A percentile compares a stretch with the other conserved stretches of the same genome.
These are phyloP conservation scores for Ophiostoma pallidulum DNA, from an alignment of 2,329 filamentous ascomycete genomes.

Conservation along the genomic window DNA sequence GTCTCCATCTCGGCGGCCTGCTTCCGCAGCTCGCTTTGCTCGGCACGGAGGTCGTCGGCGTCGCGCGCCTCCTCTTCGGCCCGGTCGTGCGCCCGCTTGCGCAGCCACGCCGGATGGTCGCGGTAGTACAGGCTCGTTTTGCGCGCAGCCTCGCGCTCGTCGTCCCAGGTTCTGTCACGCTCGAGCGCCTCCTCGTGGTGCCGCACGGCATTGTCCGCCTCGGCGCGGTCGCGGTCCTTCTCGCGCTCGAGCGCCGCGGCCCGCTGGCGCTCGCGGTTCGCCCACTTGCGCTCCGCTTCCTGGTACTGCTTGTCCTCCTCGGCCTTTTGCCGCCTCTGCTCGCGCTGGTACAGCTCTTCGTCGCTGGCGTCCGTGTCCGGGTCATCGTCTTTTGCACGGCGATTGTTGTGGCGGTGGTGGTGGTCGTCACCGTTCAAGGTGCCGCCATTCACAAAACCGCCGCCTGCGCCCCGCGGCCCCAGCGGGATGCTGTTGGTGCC, in stretches of 20 bases:
- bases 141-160: conserved; percentile 67
- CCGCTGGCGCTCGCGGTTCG: conserved; percentile 76
- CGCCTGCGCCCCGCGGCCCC: conserved; percentile 46
- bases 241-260: conserved; percentile 81
- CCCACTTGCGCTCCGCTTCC: conserved; percentile 82
- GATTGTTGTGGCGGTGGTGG: conserved; percentile 30
- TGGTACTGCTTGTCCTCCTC: conserved; percentile 74
- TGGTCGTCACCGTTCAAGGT: conserved; percentile 39
- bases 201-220: conserved; percentile 55
- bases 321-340: conserved; percentile 58
- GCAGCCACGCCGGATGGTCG: conserved; percentile 75
- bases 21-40: conserved; percentile 63
- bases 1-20: conserved; percentile 65
- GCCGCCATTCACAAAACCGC: conserved; percentile 71
- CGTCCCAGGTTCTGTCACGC: conserved; percentile 65
- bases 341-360: conserved; percentile 68
- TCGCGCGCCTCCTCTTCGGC: conserved; percentile 67
- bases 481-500: conserved; percentile 64
- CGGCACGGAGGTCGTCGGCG: conserved; percentile 69
- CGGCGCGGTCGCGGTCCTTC: conserved; percentile 66
- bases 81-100: conserved; percentile 66
- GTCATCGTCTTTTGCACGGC: no score
- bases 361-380: conserved; percentile 84
- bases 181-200: conserved; percentile 62
- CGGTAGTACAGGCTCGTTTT: conserved; percentile 77